Base-by-base conservation (phyloP, 371 early-diverging fungal species). In the Haplosporangium sp. region DNA sequence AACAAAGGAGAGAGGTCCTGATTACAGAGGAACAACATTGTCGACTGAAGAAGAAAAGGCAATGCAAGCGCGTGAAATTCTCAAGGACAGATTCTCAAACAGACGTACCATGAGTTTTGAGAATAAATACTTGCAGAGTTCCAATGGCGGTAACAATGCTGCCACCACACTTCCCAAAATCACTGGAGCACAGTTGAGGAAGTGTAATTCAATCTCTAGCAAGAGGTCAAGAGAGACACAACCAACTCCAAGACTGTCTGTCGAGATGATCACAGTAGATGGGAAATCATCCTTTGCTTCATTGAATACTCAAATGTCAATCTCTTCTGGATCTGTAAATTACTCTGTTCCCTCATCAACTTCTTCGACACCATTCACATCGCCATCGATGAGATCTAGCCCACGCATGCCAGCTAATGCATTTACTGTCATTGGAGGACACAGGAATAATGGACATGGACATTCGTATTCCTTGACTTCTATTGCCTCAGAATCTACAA, bases 81-180 rank as follows among this genome's bases (percentile, higher is more conserved):
- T 64, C 17, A 66, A 69, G 47, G 62, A 38, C 39, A 69, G 70
- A 13, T 47, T 75, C 52, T 17, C 48, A 11, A 67, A 69, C 69
- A 45, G 70, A 34, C 47, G 71, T 34, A 78, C 78, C 3, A 70
- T 73, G 74, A 78, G 73, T 56, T 73, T 72, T 57, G 78, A 78
- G 47, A 74, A 68, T 58, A 62, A 44, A 48, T 27, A 38, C 39
- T 50, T 37, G 27, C 44, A 39, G 7, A 1, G 15, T 10, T 45
- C 52, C 20, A 38, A 35, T 61, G 64, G 34, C 37, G 17, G 9
- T 55, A 63, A 3, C 10, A 40, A 15, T 15, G 11, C 40, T n/a
- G 0, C 44, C 5, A 19, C 61, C 27, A 40, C 17, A 9, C 11
- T 35, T 27, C 50, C 55, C 3, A 53, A 34, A 52, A 39, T 39